These are phyloP conservation scores for Candida incommunis DNA, from an alignment of 805 yeast genomes.

Conservation along the genomic window DNA sequence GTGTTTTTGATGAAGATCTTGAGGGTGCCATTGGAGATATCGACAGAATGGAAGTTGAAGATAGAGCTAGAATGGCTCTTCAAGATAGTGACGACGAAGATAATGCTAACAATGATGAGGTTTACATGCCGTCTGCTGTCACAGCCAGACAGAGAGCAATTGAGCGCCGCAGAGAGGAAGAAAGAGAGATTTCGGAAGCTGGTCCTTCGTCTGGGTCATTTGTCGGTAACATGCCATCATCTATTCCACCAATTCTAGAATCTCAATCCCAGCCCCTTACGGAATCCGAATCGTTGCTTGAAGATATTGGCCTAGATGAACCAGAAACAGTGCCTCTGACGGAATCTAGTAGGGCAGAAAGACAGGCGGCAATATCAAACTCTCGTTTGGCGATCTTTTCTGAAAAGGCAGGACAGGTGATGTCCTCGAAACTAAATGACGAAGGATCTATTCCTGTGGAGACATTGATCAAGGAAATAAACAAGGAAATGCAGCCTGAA, in stretches of 20 bases:
- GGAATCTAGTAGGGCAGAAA: slow-evolving; percentile 9
- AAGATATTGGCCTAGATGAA: slow-evolving; percentile 1
- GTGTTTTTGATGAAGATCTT: slow-evolving; percentile 9
- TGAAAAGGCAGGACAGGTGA: slow-evolving; percentile 31
- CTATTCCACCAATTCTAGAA: slow-evolving; percentile 4
- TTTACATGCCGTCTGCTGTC: slow-evolving; percentile 8
- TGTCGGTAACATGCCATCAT: slow-evolving; percentile 1
- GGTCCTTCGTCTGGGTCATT: not conserved
- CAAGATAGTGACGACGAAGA: slow-evolving; percentile 33
- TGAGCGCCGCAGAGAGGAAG: not conserved
- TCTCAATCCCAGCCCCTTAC: slow-evolving; percentile 8
- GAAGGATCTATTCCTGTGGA: slow-evolving; percentile 30
- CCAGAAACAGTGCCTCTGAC: slow-evolving; percentile 7
- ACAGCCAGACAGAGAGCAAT: slow-evolving; percentile 15
- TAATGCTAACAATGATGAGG: no score
- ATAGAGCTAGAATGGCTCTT: slow-evolving; percentile 31
- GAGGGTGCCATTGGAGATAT: slow-evolving; percentile 16
- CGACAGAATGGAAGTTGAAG: slow-evolving; percentile 22
- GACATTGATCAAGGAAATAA: slow-evolving; percentile 27
- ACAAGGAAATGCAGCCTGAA: slow-evolving; percentile 27
- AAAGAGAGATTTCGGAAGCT: not conserved
- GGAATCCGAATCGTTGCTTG: not conserved
- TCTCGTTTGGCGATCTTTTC: slow-evolving; percentile 35
- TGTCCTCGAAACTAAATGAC: slow-evolving; percentile 30
- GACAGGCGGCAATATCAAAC: slow-evolving; percentile 31